Base-by-base conservation (phyloP, 768 basidiomycete species). In the Macrolepiota fuliginosa region DNA sequence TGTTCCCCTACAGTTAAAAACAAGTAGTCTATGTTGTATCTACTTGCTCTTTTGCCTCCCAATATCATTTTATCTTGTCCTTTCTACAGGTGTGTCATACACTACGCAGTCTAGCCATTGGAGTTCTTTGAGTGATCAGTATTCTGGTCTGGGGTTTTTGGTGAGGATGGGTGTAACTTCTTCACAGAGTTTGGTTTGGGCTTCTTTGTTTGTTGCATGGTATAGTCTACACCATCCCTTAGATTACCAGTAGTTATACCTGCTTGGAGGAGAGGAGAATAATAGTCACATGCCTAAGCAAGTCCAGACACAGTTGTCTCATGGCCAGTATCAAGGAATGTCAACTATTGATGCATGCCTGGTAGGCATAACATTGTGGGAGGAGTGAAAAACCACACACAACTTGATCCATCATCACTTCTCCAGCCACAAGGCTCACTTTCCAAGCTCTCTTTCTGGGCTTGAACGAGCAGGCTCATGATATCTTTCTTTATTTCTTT, bases 321-420 rank as follows among this genome's bases (percentile, higher is more conserved):
- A 56, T 73, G 72, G 4, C 74, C 78, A 51, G 79, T 78, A 25
- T 74, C 74, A 24, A 80, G 68, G 66, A 80, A 80, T 4, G 79
- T 79, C 36, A 80, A 66, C 76, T 78, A 29, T 17, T 19, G 12
- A 13, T 56, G n/a, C n/a, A n/a, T n/a, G n/a, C 53, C 19, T 60
- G 25, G 24, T 5, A 19, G 5, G 13, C 52, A n/a, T 22, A 2
- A 37, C 39, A 52, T 49, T 56, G 25, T n/a, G 17, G 6, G 22
- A 19, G 5, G 35, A 25, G 42, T 32, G 35, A 32, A 47, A 52
- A 51, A 54, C 42, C 22, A 72, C 76, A 12, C 22, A 81, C 81
- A 46, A 83, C 79, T 73, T 84, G 82, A 54, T 82, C 80, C 71
- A 83, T 78, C 78, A 82, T 80, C 15, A 74, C 78, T 47, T 72